Evolutionary conservation across 305 asterid species (phyloP).

Genomic region (Rubia occidens): DNA sequence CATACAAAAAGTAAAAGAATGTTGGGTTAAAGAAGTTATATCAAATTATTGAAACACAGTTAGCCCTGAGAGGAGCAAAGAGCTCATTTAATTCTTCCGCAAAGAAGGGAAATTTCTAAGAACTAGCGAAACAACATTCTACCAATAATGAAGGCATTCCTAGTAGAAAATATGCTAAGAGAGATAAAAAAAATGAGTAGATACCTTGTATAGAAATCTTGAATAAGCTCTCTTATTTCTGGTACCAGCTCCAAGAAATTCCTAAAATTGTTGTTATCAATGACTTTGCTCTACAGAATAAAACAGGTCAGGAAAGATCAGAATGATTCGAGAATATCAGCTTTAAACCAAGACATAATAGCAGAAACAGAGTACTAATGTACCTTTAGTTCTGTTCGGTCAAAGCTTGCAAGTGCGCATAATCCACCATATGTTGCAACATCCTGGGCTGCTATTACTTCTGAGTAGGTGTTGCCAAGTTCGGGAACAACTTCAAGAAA

Average conservation of each 20-base stretch:
- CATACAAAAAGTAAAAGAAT: too few species aligned
- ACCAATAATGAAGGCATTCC: not conserved
- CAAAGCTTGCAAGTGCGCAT: slow-evolving; percentile 93
- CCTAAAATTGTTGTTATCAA: slow-evolving; percentile 70
- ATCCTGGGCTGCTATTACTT: slow-evolving; percentile 88
- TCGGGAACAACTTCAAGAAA: slow-evolving; percentile 79
- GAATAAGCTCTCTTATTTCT: slow-evolving; percentile 81
- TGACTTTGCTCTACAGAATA: slow-evolving; percentile 71
- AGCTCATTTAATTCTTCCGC: too few species aligned
- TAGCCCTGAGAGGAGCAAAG: not conserved
- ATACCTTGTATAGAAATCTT: slow-evolving; percentile 71
- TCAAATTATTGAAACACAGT: not conserved
- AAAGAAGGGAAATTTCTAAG: not conserved
- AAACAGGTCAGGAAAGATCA: slow-evolving; percentile 11
- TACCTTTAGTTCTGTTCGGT: slow-evolving; percentile 82
- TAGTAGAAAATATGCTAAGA: not conserved
- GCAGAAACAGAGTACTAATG: slow-evolving; percentile 7
- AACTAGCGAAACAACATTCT: slow-evolving; percentile 1
- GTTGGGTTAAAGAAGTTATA: not conserved
- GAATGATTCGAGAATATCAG: not conserved
- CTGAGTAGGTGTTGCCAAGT: slow-evolving; percentile 59
- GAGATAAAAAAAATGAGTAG: not conserved
- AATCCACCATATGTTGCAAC: slow-evolving; percentile 92
- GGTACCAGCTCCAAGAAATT: slow-evolving; percentile 85
- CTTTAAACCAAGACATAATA: not conserved